Base-by-base conservation (phyloP, 352 stramenopile species). In the Pythium phragmitis region DNA sequence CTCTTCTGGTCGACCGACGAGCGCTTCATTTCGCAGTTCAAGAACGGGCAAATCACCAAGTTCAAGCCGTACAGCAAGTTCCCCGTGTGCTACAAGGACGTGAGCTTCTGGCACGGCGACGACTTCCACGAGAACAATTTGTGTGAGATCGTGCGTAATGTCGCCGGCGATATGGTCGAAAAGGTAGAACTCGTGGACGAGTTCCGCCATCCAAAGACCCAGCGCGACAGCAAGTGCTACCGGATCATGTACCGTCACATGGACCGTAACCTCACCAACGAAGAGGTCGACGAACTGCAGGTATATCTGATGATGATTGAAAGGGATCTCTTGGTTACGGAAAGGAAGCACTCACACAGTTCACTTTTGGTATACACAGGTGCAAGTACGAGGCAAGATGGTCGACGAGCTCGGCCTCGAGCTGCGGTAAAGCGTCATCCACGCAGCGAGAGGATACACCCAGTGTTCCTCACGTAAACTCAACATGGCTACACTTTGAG, bases 11-110 rank as follows among this genome's bases (percentile, higher is more conserved):
- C 90, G 0, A 75, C 97, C 37, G 97, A 99, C 79, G 51, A 84
- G 60, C 85, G 97, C 37, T 98, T 98, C 73, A 80, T 91, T 50
- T 98, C 82, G 63, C 91, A 98, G 65, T 98, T 98, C 72, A 77
- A 92, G 67, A 81, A 95, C 58, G 96, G 94, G 12, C 58, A 96
- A 65, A 98, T 98, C 79, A 91, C 87, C 23, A 97, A 92, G 65
- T 99, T 99, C 72, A 96, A 98, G 71, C 91, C 97, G 9, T 99
- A 99, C 79, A 98, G 84, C 80, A 99, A 99, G 78, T 99, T 98
- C 72, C 98, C 98, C 34, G 88, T 90, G 4, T 98, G 95, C 63
- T 98, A 96, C 75, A 99, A 99, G 75, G 98, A 99, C 79, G 93
- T 99, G 66, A 98, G 94, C 58, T 99, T 99, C 67, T 99, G 97